Evolutionary conservation across 75 land plant species (phyloP), one percentile per base, ranked within the genome.

Genomic region (Pseudotsuga menziesii): DNA sequence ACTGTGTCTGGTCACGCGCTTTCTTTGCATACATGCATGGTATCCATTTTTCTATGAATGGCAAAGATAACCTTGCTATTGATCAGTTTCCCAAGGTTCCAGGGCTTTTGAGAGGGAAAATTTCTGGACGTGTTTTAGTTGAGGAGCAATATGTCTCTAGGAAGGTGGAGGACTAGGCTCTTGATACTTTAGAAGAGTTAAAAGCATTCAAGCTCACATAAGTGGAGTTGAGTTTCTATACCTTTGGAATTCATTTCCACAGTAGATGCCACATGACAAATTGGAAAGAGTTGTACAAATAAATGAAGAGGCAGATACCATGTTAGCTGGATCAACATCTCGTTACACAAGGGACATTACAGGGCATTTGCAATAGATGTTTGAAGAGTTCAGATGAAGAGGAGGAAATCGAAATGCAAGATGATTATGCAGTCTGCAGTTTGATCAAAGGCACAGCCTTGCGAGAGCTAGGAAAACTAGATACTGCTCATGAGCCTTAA

Each of bases 71-170:
- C 14, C 71, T 23, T 25, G 85, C 85, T 77, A 76, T 79, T 44
- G 56, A 58, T 6, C 59, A 78, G 66, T 84, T 84, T 58, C 75
- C 78, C 2, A 77, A 84, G 85, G 85, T 84, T 8, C 75, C 80
- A 74, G 85, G 83, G 29, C 83, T 84, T 35, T 41, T 84, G 85
- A 52, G 85, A 57, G 83, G 85, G 23, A 84, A 75, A 17, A 72
- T 84, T 41, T 80, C 85, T 75, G 83, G 85, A 20, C 78, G 79
- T n/a, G 83, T 84, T 17, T 80, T 80, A 61, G 85, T 83, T 48
- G 85, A 84, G 67, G 85, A 84, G 76, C 85, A 84, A 44, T 84
- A 84, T 80, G 85, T 82, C 26, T 84, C 79, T 26, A 80, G 85
- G 52, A 84, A 84, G 78, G 79, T 84, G 57, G 80, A 77, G 58